These are phyloP conservation scores for Amanita polypyramis DNA, from an alignment of 768 basidiomycete genomes.

Conservation along the genomic window DNA sequence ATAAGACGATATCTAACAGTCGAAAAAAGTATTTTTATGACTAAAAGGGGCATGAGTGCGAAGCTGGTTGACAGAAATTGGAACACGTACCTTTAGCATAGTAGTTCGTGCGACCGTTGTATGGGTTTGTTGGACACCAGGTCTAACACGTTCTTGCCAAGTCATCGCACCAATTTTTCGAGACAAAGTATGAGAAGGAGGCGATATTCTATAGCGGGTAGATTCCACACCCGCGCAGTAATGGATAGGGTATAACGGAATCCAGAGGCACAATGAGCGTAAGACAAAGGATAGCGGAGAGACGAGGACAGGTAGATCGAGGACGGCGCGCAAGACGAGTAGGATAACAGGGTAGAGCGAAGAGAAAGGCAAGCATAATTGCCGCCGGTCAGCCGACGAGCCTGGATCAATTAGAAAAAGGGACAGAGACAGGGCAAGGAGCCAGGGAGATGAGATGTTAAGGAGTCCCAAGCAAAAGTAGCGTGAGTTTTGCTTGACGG, in stretches of 20 bases:
- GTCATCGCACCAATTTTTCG: constrained; percentile 1
- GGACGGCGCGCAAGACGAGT: neutral
- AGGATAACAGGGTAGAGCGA: neutral
- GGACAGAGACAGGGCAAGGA: constrained; percentile 3
- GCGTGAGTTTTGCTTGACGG: neutral
- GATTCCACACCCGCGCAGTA: neutral
- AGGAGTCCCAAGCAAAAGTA: constrained; percentile 1
- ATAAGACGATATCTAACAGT: neutral
- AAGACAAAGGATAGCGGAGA: neutral
- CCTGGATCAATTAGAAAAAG: neutral
- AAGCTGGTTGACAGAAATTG: neutral
- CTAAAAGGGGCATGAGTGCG: neutral
- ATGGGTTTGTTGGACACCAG: neutral
- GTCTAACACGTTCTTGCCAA: neutral
- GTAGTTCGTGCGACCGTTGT: neutral
- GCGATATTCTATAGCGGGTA: neutral
- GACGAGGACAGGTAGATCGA: neutral
- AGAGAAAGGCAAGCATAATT: constrained; percentile 1
- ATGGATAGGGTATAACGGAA: constrained; percentile 3
- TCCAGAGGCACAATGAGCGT: neutral
- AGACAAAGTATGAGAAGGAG: neutral
- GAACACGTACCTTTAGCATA: neutral
- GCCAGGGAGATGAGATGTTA: constrained; percentile 1
- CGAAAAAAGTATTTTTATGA: neutral
- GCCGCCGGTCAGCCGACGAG: neutral